Conservation (phyloP, 2,329 filamentous ascomycete genomes). For the Thermothelomyces thermophilus region DNA sequence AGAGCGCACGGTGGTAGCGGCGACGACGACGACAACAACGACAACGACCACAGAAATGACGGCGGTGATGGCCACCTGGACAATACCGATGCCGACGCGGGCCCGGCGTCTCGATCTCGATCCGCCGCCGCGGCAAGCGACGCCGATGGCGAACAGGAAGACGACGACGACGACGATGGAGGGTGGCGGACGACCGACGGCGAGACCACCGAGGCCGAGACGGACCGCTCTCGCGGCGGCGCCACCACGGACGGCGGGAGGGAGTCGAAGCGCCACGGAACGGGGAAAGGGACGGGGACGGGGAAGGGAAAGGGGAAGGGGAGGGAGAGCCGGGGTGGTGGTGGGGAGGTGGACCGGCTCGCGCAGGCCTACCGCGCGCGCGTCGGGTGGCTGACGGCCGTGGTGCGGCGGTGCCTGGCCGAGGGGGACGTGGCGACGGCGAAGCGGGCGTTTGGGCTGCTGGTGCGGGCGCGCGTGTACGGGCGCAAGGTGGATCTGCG, state of each 20-base stretch:
- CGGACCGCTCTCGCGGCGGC: too few relatives aligned
- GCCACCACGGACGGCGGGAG: background rate
- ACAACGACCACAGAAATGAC: background rate
- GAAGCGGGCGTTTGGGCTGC: slow-evolving; percentile 65
- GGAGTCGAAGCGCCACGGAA: too few relatives aligned
- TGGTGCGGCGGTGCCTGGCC: slow-evolving; percentile 67
- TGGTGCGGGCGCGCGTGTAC: slow-evolving; percentile 50
- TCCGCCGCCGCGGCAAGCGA: slow-evolving; percentile 4
- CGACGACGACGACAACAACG: background rate
- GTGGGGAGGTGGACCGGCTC: slow-evolving; percentile 6
- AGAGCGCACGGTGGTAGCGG: background rate
- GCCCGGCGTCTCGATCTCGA: background rate
- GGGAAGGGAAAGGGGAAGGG: too few relatives aligned
- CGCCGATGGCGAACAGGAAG: slow-evolving; percentile 5
- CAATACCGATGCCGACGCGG: background rate
- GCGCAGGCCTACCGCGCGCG: slow-evolving; percentile 38
- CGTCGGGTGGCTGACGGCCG: slow-evolving; percentile 58
- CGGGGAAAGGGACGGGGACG: too few relatives aligned
- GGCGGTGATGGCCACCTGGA: background rate
- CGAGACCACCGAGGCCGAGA: slow-evolving; percentile 20
- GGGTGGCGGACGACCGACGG: slow-evolving; percentile 5
- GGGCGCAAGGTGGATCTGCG: slow-evolving; percentile 61
- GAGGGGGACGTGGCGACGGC: slow-evolving; percentile 66
- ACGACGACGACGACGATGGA: background rate
- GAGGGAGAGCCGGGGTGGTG: too few relatives aligned